These are phyloP conservation scores for Arthrobotrys conoides DNA, from an alignment of 2,329 filamentous ascomycete species.

Conservation along the genomic window DNA sequence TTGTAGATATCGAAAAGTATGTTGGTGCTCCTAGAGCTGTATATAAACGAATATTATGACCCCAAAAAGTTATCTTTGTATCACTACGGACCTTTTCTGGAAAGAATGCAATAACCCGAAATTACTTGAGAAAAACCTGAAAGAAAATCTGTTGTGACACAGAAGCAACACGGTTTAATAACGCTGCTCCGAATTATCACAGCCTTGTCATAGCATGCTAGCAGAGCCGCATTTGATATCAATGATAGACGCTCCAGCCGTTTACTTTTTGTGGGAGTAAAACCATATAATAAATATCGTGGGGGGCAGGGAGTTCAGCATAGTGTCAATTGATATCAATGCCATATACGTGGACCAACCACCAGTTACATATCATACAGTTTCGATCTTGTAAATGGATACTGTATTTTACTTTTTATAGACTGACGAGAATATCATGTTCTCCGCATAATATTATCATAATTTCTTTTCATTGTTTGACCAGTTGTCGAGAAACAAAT, in stretches of 20 bases:
- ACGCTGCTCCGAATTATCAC: background rate
- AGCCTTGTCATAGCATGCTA: background rate
- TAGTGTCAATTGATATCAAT: no score
- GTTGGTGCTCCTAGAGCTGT: conserved; percentile 1
- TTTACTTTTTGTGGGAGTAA: no score
- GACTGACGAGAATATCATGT: no score
- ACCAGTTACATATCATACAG: no score
- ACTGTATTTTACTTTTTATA: no score
- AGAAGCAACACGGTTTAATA: conserved; percentile 8
- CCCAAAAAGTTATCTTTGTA: background rate
- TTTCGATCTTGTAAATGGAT: no score
- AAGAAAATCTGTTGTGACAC: background rate
- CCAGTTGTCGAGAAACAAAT: no score
- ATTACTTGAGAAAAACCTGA: background rate
- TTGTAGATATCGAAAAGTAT: background rate
- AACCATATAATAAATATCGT: no score
- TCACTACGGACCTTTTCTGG: background rate
- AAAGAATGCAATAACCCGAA: conserved; percentile 4
- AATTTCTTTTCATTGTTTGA: no score
- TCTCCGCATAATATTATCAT: no score
- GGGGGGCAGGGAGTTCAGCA: no score
- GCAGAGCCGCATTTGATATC: background rate
- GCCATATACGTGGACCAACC: no score
- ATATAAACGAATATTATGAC: conserved; percentile 24
- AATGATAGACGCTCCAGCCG: background rate